Evolutionary conservation across 495 filamentous ascomycete genomes (phyloP).

Genomic region (Peziza echinospora): DNA sequence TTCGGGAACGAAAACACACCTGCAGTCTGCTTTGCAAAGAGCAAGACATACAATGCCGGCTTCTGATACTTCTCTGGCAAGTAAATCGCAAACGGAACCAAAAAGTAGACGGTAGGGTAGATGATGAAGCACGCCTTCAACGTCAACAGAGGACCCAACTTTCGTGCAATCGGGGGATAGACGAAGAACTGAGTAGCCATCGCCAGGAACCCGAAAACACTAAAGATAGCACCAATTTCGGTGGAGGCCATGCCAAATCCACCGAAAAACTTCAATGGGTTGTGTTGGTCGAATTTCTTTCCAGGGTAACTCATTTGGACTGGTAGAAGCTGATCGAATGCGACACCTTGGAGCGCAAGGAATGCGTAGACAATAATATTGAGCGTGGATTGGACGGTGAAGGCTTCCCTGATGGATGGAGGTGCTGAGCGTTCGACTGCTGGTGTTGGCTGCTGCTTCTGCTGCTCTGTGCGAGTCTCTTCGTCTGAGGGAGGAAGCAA

Average conservation of each 20-base stretch:
- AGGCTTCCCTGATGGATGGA: conserved; percentile 40
- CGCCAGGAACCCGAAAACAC: conserved; percentile 45
- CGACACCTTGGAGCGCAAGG: conserved; percentile 49
- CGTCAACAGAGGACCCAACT: conserved; percentile 38
- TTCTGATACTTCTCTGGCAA: conserved; percentile 16
- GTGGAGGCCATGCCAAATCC: conserved; percentile 48
- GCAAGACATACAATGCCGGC: conserved; percentile 27
- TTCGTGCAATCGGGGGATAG: conserved; percentile 38
- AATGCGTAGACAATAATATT: conserved; percentile 38
- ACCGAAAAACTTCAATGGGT: conserved; percentile 43
- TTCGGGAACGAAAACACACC: conserved; percentile 72
- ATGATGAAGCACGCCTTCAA: conserved; percentile 37
- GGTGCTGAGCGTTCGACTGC: conserved; percentile 13
- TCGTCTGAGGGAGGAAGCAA: conserved; percentile 16
- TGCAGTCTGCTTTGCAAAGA: conserved; percentile 46
- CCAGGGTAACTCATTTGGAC: conserved; percentile 42
- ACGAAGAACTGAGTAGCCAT: conserved; percentile 48
- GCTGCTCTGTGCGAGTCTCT: conserved; percentile 19
- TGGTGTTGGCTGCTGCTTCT: neutral
- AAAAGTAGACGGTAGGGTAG: conserved; percentile 43
- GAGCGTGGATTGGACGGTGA: conserved; percentile 51
- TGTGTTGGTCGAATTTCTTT: conserved; percentile 9
- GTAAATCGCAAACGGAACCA: conserved; percentile 34
- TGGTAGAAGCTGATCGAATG: conserved; percentile 55
- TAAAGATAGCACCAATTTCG: conserved; percentile 45